These are phyloP conservation scores for Zarea fungicola DNA, from an alignment of 2,329 filamentous ascomycete species.

Conservation along the genomic window DNA sequence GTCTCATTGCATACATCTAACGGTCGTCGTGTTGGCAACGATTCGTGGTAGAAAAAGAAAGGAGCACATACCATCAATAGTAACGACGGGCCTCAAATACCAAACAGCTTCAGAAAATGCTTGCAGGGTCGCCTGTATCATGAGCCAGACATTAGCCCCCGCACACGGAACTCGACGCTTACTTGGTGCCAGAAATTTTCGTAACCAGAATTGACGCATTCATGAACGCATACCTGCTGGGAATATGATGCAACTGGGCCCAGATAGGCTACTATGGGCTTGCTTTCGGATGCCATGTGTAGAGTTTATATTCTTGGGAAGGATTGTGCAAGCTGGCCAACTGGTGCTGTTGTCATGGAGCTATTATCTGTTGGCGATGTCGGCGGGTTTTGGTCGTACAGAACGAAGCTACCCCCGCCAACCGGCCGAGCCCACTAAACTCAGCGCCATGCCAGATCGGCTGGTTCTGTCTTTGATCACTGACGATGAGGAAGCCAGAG, in stretches of 20 bases:
- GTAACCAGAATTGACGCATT: too few relatives aligned
- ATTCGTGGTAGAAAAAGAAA: neutral
- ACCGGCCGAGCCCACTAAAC: too few relatives aligned
- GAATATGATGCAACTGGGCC: conserved; percentile 11
- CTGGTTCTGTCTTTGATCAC: too few relatives aligned
- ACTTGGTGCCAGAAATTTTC: too few relatives aligned
- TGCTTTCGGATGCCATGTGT: conserved; percentile 6
- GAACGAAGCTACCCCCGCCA: too few relatives aligned
- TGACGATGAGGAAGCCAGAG: too few relatives aligned
- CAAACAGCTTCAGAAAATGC: conserved; percentile 44
- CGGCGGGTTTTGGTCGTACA: too few relatives aligned
- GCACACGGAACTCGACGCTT: neutral
- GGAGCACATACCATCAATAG: conserved; percentile 41
- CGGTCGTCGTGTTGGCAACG: neutral
- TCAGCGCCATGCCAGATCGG: too few relatives aligned
- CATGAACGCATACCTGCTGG: conserved; percentile 6
- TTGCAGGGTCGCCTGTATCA: conserved; percentile 38
- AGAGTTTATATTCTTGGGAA: too few relatives aligned
- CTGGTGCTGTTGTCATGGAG: too few relatives aligned
- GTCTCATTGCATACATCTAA: conserved; percentile 76
- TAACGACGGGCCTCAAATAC: conserved; percentile 44
- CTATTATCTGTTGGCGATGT: too few relatives aligned
- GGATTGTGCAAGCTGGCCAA: too few relatives aligned
- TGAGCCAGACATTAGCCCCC: neutral
- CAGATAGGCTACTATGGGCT: conserved; percentile 11